Evolutionary conservation across 306 rosid genomes (phyloP).

Genomic region (Vicia faba): DNA sequence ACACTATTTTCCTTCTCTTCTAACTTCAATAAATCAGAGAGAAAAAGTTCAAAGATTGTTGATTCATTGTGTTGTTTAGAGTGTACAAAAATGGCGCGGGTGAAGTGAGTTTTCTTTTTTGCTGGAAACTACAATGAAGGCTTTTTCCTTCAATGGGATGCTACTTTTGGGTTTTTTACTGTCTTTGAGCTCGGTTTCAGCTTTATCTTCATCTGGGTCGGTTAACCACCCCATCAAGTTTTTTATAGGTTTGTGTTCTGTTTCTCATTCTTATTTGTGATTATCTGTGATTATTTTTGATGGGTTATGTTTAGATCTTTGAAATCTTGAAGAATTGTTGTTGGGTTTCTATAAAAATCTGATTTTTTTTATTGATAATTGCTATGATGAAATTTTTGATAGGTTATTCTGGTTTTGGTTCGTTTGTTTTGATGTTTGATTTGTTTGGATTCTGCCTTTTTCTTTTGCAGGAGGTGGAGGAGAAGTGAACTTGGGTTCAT

Average conservation of each 20-base stretch:
- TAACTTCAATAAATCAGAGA: too few relatives aligned
- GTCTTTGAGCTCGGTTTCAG: constrained; percentile 58
- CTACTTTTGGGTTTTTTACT: constrained; percentile 42
- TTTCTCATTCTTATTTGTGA: constrained; percentile 22
- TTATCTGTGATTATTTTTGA: constrained; percentile 1
- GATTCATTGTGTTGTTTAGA: too few relatives aligned
- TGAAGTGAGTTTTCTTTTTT: constrained; percentile 28
- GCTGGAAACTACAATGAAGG: constrained; percentile 47
- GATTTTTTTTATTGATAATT: constrained; percentile 15
- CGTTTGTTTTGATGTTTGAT: constrained; percentile 19
- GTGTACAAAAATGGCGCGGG: constrained; percentile 47
- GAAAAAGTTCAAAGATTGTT: too few relatives aligned
- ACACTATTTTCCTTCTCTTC: constrained; percentile 6
- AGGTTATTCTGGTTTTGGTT: background rate
- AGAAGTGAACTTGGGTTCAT: constrained; percentile 71
- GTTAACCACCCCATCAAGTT: constrained; percentile 38
- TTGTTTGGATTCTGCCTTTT: constrained; percentile 3
- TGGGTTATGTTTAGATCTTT: constrained; percentile 43
- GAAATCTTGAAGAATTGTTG: background rate
- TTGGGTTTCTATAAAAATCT: constrained; percentile 17
- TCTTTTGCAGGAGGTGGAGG: constrained; percentile 61
- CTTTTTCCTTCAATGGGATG: constrained; percentile 36
- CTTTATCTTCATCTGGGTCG: constrained; percentile 45
- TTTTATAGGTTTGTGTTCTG: constrained; percentile 58
- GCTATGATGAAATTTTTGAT: background rate